Base-by-base conservation (phyloP, 225 moss, liverwort and hornwort species). In the Antitrichia curtipendula region DNA sequence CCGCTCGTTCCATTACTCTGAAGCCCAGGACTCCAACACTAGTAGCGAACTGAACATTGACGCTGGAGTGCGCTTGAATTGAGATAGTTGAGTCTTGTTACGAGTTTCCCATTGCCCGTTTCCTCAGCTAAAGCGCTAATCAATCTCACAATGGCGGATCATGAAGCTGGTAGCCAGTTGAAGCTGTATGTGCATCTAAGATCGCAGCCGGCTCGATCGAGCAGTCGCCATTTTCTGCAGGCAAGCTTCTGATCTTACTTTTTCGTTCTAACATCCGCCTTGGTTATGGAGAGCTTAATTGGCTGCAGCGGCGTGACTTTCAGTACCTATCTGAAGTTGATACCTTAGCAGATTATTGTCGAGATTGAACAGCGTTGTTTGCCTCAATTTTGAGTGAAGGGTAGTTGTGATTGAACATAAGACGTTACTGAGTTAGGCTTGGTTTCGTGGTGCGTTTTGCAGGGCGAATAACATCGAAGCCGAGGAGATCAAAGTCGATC, bases 151-250 rank as follows among this genome's bases (percentile, higher is more conserved):
- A 92, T 90, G 92, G 84, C 41, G 34, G 43, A 60, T 19, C 65
- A 86, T 61, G 81, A 86, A 57, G 57, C 45, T 28, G 77, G 87
- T 10, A 41, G 62, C 14, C 47, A 68, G 49, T 86, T 89, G 69
- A 89, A 85, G 89, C 75, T 90, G 69, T 89, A 89, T 74, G 27
- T 89, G 85, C 70, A 89, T 80, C 21, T 28, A 53, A 85, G 65
- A 85, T 89, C 92, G 10, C 79, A 25, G 89, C 92, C 90, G 6
- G 53, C 61, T 82, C 89, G n/a, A n/a, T n/a, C n/a, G 92, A 82
- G 87, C 87, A 58, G 71, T 89, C 31, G 40, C 29, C 85, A 90
- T 92, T 68, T 89, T 90, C 82, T 87, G 90, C 89, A 87, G 83
- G 90, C 78, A 54, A 34, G 14, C 27, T 58, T 64, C 10, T 70